phyloP scores from a whole-genome alignment of 1,284 basidiomycete genomes.

The Mycena sp. region DNA sequence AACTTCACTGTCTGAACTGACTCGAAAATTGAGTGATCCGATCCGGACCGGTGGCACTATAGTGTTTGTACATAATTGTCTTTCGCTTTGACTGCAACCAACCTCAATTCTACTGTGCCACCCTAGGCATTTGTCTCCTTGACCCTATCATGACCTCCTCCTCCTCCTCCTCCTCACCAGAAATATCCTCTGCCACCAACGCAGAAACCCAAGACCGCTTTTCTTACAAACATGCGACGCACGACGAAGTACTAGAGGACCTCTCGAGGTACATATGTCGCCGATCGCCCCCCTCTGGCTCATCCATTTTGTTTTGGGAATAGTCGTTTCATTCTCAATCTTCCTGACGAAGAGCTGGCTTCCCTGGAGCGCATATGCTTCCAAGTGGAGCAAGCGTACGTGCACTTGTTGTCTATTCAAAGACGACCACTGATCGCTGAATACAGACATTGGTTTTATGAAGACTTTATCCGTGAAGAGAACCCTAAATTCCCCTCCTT shows the following conservation, averaged over 20 bases:
- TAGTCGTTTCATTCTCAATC: constrained; percentile 96
- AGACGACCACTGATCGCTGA: constrained; percentile 24
- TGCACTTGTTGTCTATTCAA: constrained; percentile 14
- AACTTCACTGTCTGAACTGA: neutral
- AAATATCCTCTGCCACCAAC: constrained; percentile 63
- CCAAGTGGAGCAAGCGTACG: constrained; percentile 99
- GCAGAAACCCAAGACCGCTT: constrained; percentile 58
- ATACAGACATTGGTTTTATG: constrained; percentile 97
- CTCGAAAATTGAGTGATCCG: neutral
- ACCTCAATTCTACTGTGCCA: constrained; percentile 23
- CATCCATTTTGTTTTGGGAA: constrained; percentile 9
- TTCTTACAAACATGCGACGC: constrained; percentile 70
- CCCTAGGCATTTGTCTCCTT: constrained; percentile 36
- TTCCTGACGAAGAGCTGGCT: constrained; percentile 92
- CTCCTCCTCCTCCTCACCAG: constrained; percentile 79
- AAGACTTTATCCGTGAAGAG: constrained; percentile 95
- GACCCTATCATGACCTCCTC: constrained; percentile 54
- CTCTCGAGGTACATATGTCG: constrained; percentile 72
- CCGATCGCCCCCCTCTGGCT: constrained; percentile 21
- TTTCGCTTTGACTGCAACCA: constrained; percentile 18
- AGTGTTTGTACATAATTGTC: constrained; percentile 17
- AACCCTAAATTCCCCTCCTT: constrained; percentile 90
- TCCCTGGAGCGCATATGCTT: constrained; percentile 96
- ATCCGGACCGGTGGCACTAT: constrained; percentile 11
- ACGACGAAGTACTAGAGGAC: constrained; percentile 89